Conservation (phyloP, 2,329 filamentous ascomycete genomes). For the Diaporthe citriasiana region DNA sequence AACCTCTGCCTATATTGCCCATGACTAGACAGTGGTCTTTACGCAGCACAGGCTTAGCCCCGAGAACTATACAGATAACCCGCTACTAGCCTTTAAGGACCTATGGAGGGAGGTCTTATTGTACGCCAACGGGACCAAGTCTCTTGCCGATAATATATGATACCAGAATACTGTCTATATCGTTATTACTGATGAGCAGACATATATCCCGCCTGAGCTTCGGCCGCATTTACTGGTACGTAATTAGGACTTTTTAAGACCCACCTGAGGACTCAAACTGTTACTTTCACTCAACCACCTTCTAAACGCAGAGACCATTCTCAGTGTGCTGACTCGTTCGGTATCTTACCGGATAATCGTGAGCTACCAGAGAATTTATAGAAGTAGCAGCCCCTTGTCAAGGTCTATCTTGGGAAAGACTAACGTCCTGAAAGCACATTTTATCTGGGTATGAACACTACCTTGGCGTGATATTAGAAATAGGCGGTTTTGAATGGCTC, state of each 20-base stretch:
- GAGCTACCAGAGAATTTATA: too few relatives aligned
- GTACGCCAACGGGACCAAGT: not conserved
- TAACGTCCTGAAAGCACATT: too few relatives aligned
- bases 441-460: too few relatives aligned
- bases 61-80: not conserved
- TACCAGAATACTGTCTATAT: conserved; percentile 32
- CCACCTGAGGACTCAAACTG: not conserved
- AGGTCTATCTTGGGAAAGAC: too few relatives aligned
- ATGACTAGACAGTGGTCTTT: conserved; percentile 25
- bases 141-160: conserved; percentile 8
- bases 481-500: too few relatives aligned
- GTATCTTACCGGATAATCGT: too few relatives aligned
- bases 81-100: not conserved
- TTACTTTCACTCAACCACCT: not conserved
- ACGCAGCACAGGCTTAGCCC: conserved; percentile 8
- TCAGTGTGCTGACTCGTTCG: not conserved
- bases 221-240: not conserved
- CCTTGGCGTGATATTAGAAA: too few relatives aligned
- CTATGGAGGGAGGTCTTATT: conserved; percentile 24
- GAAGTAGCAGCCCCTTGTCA: too few relatives aligned
- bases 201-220: conserved; percentile 3
- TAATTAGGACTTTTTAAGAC: not conserved
- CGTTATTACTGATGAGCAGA: conserved; percentile 21
- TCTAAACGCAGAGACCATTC: not conserved
- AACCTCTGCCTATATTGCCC: conserved; percentile 17